Evolutionary conservation across 352 stramenopile genomes (phyloP), one percentile per base, ranked within the genome.

Genomic region (Phytophthora vignae): DNA sequence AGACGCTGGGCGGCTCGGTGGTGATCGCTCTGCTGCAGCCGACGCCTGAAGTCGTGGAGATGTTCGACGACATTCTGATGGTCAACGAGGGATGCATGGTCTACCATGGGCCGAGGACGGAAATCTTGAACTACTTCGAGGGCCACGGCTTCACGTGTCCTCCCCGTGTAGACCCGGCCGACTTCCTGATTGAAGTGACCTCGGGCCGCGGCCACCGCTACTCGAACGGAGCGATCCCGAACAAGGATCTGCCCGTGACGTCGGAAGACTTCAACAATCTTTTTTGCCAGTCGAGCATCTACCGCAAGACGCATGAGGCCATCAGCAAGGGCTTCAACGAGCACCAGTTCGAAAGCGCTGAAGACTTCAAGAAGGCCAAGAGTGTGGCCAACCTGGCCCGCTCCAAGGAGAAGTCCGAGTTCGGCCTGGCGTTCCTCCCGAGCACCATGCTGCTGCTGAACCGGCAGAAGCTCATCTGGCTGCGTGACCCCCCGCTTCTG

Each of bases 51-150:
- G 95, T 98, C 4, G 94, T 98, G n/a, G 90, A 94, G 57, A 79
- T 98, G 31, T 99, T 99, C 69, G 97, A 99, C 74, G 91, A 99
- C 56, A 86, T 99, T 25, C 84, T 99, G 44, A 84, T 99, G 70
- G 69, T 99, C 36, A 95, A 95, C 73, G 87, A 98, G 61, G 97
- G 97, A 3, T 81, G 91, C 55, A 72, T 99, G 58, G 88, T 99
- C 11, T 99, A 98, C 78, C 93, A 98, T 57, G 97, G 96, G 12
- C 91, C 88, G 12, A 69, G 85, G 1, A 84, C 71, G 14, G 84
- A 91, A 53, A 90, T 90, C 38, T 42, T 91, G 54, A 71, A 71
- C 36, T 98, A 98, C 72, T 98, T 99, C 69, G 66, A 90, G 21
- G 72, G 75, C 11, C 76, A 90, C 17, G 93, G 92, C 0, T 94